A percentile compares a stretch with the other conserved stretches of the same genome.
phyloP scores from a whole-genome alignment of 2,329 filamentous ascomycete genomes.

The Zalaria obscura region DNA sequence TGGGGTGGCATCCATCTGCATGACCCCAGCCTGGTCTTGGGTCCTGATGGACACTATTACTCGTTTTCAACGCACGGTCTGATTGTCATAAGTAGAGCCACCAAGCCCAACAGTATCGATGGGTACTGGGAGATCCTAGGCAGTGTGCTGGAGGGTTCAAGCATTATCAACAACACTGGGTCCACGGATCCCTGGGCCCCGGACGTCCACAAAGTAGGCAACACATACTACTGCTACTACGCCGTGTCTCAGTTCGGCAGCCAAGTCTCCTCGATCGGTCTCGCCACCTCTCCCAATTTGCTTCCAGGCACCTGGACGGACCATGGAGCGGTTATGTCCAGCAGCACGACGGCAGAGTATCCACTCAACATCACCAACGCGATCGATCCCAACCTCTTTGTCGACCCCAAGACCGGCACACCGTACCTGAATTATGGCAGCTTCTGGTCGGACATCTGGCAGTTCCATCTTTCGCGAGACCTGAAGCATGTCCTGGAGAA shows the following conservation, averaged over 20 bases:
- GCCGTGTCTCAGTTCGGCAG: constrained; percentile 47
- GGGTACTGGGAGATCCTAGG: constrained; percentile 37
- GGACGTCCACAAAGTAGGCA: constrained; percentile 42
- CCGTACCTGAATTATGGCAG: constrained; percentile 48
- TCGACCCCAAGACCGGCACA: constrained; percentile 20
- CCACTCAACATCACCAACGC: constrained; percentile 26
- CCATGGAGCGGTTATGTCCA: constrained; percentile 39
- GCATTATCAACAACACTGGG: constrained; percentile 5
- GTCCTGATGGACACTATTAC: constrained; percentile 35
- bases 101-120: constrained; percentile 19
- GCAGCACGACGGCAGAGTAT: constrained; percentile 14
- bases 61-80: constrained; percentile 38
- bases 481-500: constrained; percentile 39
- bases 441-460: constrained; percentile 54
- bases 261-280: constrained; percentile 48
- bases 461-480: constrained; percentile 33
- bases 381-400: constrained; percentile 37
- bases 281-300: constrained; percentile 35
- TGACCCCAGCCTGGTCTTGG: constrained; percentile 34
- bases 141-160: constrained; percentile 21
- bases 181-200: constrained; percentile 31
- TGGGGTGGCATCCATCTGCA: constrained; percentile 17
- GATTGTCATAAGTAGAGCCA: constrained; percentile 34
- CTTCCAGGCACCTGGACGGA: constrained; percentile 47
- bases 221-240: constrained; percentile 50